Base-by-base conservation (phyloP, 2,329 filamentous ascomycete species). In the Ophioceras dolichostomum region DNA sequence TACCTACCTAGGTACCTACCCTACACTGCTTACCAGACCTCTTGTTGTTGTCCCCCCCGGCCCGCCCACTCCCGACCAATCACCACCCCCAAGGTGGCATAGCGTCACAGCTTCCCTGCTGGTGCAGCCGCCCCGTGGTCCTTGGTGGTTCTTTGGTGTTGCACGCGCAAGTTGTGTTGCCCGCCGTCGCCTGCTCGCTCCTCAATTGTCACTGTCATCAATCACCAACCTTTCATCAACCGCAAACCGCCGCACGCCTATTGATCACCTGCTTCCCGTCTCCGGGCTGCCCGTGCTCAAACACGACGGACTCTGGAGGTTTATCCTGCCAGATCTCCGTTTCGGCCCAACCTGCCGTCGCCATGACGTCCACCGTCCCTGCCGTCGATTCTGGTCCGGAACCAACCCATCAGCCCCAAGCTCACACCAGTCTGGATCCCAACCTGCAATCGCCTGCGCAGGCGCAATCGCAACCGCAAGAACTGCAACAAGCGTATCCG, bases 291-390 rank as follows among this genome's bases (percentile, higher is more conserved):
- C n/a, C 22, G 22, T 26, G 22, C 22, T 26, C 22, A 26, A 26
- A 26, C 8, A 12, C 22, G 12, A 8, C 22, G 22, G 22, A 26
- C 22, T 26, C 22, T 26, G 22, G 22, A n/a, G n/a, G n/a, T n/a
- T n/a, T 26, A 7, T 26, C 22, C 22, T 26, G 22, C 22, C 22
- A 26, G 22, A 26, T 8, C 22, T 26, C 22, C 22, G 22, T 26
- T 26, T 12, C 22, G 12, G 12, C 22, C 22, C 22, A 12, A 7
- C n/a, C 20, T 32, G 36, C 30, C 29, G 36, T 32, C 36, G 36
- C 24, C 36, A 37, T 37, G 20, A 37, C 30, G 36, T 37, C 36
- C 28, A 37, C 29, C 27, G 16, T 30, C 34, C 12, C 27, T 32
- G 20, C 28, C 22, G 20, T 16, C 36, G 28, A 35, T 17, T 20